phyloP scores from a whole-genome alignment of 352 stramenopile genomes.

The Phytophthora pluvialis region DNA sequence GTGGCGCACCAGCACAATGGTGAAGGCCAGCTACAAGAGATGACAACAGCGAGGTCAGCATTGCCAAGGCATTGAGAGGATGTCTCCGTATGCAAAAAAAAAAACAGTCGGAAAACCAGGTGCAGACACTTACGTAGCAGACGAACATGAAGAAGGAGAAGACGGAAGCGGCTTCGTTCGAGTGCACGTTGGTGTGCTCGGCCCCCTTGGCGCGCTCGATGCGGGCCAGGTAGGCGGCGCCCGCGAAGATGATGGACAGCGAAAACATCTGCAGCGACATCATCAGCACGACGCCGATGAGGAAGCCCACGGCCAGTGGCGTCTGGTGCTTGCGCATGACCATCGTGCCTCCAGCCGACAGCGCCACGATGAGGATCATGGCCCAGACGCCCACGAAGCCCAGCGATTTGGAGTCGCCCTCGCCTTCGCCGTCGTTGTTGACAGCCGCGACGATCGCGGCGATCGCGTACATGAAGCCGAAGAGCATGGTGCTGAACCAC shows the following conservation, averaged over 20 bases:
- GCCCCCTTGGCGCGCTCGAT: conserved; percentile 65
- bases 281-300: conserved; percentile 92
- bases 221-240: conserved; percentile 71
- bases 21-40: conserved; percentile 56
- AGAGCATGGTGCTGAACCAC: conserved; percentile 84
- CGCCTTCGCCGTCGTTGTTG: conserved; percentile 71
- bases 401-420: conserved; percentile 80
- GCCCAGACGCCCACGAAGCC: conserved; percentile 84
- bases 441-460: conserved; percentile 85
- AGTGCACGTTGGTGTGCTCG: conserved; percentile 69
- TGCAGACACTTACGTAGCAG: conserved; percentile 70
- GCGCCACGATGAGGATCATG: conserved; percentile 81
- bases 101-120: too few relatives aligned
- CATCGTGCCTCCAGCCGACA: conserved; percentile 86
- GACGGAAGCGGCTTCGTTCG: conserved; percentile 76
- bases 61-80: neutral
- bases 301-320: conserved; percentile 86
- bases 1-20: conserved; percentile 74
- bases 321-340: conserved; percentile 92
- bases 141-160: conserved; percentile 91
- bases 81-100: too few relatives aligned
- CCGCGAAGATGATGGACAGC: conserved; percentile 78
- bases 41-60: conserved; percentile 1
- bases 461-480: conserved; percentile 88
- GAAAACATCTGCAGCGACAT: conserved; percentile 91